Conservation (phyloP, 495 filamentous ascomycete genomes). For the Penicillium arizonense region DNA sequence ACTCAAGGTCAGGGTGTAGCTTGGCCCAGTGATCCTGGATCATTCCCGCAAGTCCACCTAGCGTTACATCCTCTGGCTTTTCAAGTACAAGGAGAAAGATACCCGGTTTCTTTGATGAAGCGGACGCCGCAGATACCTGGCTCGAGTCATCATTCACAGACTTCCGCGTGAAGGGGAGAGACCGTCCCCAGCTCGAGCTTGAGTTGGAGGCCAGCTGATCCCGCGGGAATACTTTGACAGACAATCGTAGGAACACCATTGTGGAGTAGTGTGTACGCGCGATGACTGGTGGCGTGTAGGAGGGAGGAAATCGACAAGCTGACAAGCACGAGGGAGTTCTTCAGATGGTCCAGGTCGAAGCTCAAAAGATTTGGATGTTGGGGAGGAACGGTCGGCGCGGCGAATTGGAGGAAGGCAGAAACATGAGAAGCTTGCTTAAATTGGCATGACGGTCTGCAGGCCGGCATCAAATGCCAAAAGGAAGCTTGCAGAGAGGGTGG, state of each 20-base stretch:
- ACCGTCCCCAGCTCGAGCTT: not conserved
- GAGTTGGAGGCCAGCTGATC: conserved; percentile 15
- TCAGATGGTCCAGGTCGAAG: not conserved
- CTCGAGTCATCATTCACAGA: not conserved
- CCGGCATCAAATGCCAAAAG: not conserved
- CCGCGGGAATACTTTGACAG: conserved; percentile 34
- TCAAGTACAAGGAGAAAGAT: conserved; percentile 31
- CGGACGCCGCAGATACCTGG: conserved; percentile 4
- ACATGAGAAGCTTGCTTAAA: not conserved
- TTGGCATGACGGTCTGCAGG: not conserved
- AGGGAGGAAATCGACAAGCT: no score
- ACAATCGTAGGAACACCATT: conserved; percentile 39
- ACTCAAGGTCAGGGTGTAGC: conserved; percentile 32
- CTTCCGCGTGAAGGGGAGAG: not conserved
- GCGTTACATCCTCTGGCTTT: conserved; percentile 29
- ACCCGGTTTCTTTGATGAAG: conserved; percentile 16
- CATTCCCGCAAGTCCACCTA: conserved; percentile 30
- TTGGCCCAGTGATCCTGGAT: conserved; percentile 38
- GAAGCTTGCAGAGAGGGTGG: not conserved
- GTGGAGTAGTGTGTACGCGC: not conserved
- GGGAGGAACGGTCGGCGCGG: not conserved
- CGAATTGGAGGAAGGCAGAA: not conserved
- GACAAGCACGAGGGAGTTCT: no score
- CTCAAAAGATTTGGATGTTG: no score
- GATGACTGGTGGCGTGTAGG: no score